These are phyloP conservation scores for Arabidopsis suecica DNA, from an alignment of 345 rosid genomes.

Conservation along the genomic window DNA sequence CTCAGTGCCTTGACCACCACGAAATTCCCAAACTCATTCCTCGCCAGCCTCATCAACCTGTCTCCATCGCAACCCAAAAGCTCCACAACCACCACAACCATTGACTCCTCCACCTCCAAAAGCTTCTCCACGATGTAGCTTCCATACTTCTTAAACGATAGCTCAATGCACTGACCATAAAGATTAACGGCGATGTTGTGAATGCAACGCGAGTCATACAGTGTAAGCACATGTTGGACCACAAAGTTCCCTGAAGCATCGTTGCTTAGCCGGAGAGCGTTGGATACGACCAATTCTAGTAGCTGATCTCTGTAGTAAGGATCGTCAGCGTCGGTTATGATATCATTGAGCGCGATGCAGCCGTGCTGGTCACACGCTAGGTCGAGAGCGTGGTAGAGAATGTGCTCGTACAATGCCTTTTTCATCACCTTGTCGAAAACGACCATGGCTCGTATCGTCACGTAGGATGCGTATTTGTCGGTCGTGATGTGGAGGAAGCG, in stretches of 20 bases:
- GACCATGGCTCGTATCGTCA: constrained; percentile 33
- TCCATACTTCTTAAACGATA: constrained; percentile 10
- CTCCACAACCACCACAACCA: constrained; percentile 8
- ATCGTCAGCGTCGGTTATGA: constrained; percentile 3
- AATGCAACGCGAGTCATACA: constrained; percentile 10
- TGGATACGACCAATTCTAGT: not conserved
- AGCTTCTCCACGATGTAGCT: constrained; percentile 19
- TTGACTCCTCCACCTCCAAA: not conserved
- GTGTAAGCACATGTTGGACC: constrained; percentile 22
- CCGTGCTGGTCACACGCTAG: constrained; percentile 9
- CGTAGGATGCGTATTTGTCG: constrained; percentile 26
- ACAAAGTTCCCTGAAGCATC: constrained; percentile 22
- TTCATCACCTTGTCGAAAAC: not conserved
- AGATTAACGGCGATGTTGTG: not conserved
- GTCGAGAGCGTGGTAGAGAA: not conserved
- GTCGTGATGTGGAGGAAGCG: constrained; percentile 25
- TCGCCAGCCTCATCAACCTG: constrained; percentile 4
- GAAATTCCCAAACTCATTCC: constrained; percentile 14
- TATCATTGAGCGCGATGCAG: constrained; percentile 19
- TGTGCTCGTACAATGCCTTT: not conserved
- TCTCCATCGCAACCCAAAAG: not conserved
- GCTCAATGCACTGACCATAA: not conserved
- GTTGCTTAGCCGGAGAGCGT: constrained; percentile 17
- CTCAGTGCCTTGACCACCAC: not conserved
- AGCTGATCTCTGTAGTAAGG: constrained; percentile 1